Evolutionary conservation across 1,284 basidiomycete genomes (phyloP), one percentile per base, ranked within the genome.

Genomic region (Rhodotorula sp.): DNA sequence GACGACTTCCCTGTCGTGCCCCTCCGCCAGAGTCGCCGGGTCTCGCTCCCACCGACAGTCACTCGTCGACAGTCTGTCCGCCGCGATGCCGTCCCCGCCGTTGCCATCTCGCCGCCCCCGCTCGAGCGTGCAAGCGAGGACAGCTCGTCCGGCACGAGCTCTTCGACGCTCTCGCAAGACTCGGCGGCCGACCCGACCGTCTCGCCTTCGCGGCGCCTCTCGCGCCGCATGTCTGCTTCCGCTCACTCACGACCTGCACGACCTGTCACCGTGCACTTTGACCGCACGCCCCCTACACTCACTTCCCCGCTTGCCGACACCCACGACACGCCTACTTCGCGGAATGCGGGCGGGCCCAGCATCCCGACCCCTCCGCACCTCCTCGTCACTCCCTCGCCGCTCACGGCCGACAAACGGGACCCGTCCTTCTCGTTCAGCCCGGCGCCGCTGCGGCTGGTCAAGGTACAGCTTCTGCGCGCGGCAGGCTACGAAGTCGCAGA

Each of bases 401-500:
- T 16, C 0, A 16, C 25, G 10, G 23, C 12, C 53, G 34, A 34
- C 13, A 54, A 54, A 25, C 53, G 53, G 27, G 53, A 54, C 27
- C 53, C 59, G 7, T 66, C 72, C 9, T 76, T 76, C 74, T 70
- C 72, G 3, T 76, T 76, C 66, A 68, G 55, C 23, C 72, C 74
- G 1, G 74, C 67, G 9, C 74, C 74, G 14, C 63, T 76, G 8
- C 50, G 56, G 1, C 74, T 76, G 63, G 74, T 76, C 66, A 70
- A 68, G 41, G 67, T 64, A 2, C 72, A 76, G 49, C 57, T 68
- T 23, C 64, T 72, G 4, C 72, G 66, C 14, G 64, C 72, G 7
- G 68, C 71, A 1, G 61, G 67, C 13, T 70, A 72, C 60, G 44
- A 45, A 7, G 46, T 62, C 45, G 21, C 59, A 12, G 10, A 44